Conservation (phyloP, 2,329 filamentous ascomycete species). For the Tolypocladium sp. region DNA sequence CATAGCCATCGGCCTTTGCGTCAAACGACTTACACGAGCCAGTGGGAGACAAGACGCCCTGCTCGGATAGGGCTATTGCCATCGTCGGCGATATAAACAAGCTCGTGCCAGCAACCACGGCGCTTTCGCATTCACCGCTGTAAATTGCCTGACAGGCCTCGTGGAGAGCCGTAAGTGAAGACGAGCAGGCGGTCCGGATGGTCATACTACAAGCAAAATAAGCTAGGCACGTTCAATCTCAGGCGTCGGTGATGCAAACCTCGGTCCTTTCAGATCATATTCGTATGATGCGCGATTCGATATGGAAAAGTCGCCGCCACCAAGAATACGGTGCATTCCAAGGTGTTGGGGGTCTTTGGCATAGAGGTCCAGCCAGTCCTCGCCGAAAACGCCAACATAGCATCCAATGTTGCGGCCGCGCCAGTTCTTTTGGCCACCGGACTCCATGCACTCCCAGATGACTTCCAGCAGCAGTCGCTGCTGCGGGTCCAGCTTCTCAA, state of each 20-base stretch:
- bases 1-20: conserved; percentile 38
- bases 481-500: conserved; percentile 19
- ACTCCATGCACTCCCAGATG: conserved; percentile 16
- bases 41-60: conserved; percentile 24
- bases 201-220: conserved; percentile 8
- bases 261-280: conserved; percentile 21
- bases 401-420: conserved; percentile 16
- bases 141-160: conserved; percentile 21
- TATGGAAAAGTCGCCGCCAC: conserved; percentile 14
- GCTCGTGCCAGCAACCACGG: conserved; percentile 20
- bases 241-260: conserved; percentile 8
- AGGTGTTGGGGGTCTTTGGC: conserved; percentile 10
- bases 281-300: conserved; percentile 24
- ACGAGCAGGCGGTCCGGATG: conserved; percentile 29
- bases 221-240: background rate
- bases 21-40: conserved; percentile 29
- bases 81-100: conserved; percentile 18
- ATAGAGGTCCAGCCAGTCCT: conserved; percentile 14
- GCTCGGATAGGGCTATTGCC: conserved; percentile 17
- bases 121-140: conserved; percentile 14
- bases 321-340: conserved; percentile 11
- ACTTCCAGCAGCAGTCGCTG: conserved; percentile 17
- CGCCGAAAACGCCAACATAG: conserved; percentile 19
- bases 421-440: conserved; percentile 13
- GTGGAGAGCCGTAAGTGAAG: conserved; percentile 24